These are phyloP conservation scores for Sclerotinia glacialis DNA, from an alignment of 2,329 filamentous ascomycete species.

Conservation along the genomic window DNA sequence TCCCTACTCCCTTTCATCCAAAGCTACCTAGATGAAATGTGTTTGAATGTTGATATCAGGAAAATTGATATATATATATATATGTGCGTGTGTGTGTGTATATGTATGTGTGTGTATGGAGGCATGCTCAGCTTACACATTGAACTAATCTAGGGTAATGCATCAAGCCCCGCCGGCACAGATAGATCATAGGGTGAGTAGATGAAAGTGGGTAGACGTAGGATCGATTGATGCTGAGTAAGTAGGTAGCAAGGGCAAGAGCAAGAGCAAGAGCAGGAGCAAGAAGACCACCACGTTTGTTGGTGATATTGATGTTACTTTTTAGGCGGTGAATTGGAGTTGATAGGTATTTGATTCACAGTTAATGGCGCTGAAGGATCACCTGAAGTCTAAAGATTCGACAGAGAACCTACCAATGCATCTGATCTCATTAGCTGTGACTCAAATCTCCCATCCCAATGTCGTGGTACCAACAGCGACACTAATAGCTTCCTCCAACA, in stretches of 20 bases:
- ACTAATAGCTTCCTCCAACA: neutral
- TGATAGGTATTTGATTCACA: neutral
- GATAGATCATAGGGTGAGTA: no score
- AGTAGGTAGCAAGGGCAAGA: neutral
- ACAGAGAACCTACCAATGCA: neutral
- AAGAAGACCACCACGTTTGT: neutral
- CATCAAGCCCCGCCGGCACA: neutral
- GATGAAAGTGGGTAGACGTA: conserved; percentile 15
- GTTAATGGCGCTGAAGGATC: neutral
- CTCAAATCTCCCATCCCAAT: neutral
- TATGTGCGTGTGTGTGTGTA: neutral
- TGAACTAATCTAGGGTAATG: neutral
- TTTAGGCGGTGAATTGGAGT: neutral
- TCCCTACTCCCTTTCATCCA: neutral
- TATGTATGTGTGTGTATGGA: neutral
- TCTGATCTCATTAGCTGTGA: neutral
- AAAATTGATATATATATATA: neutral
- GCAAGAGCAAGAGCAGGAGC: neutral
- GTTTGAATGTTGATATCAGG: neutral
- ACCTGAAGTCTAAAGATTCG: neutral
- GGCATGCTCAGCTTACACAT: conserved; percentile 7
- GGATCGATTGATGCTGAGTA: conserved; percentile 15
- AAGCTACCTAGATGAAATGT: neutral
- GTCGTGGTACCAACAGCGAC: neutral
- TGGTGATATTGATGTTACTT: neutral